phyloP scores from a whole-genome alignment of 2,329 filamentous ascomycete species.

The Pestalotiopsis sp. region DNA sequence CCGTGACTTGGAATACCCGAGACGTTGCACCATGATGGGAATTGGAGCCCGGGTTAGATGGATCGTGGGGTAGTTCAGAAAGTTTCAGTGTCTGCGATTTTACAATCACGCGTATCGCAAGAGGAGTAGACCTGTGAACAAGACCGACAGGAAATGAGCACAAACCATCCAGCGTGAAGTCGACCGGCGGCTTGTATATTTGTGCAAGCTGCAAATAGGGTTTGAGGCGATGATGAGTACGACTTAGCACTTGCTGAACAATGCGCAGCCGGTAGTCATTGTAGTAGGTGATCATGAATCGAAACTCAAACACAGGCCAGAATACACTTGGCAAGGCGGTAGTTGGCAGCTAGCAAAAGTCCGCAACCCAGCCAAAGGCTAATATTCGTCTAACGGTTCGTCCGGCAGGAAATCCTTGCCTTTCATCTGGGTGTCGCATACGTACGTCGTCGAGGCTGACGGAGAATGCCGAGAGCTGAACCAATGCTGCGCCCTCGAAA shows the following conservation, averaged over 20 bases:
- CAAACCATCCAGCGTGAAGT: too few species aligned
- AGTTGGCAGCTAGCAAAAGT: background rate
- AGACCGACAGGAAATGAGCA: too few species aligned
- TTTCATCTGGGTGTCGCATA: background rate
- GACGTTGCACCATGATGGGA: background rate
- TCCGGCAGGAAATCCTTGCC: background rate
- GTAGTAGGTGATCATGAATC: too few species aligned
- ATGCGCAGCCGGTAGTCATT: too few species aligned
- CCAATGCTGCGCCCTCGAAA: background rate
- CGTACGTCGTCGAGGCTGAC: background rate
- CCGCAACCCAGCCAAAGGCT: background rate
- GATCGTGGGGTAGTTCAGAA: background rate
- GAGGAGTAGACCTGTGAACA: too few species aligned
- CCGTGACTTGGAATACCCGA: constrained; percentile 6
- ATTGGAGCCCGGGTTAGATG: background rate
- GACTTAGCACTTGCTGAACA: too few species aligned
- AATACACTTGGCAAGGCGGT: background rate
- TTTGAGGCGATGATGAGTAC: too few species aligned
- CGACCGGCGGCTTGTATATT: too few species aligned
- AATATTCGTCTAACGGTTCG: background rate
- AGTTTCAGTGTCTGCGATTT: too few species aligned
- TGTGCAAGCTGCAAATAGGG: too few species aligned
- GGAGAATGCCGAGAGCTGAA: background rate
- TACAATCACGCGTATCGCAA: too few species aligned
- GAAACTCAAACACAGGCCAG: background rate